Conservation (phyloP, 176 grass and related monocot species). For the Tuctoria greenei region DNA sequence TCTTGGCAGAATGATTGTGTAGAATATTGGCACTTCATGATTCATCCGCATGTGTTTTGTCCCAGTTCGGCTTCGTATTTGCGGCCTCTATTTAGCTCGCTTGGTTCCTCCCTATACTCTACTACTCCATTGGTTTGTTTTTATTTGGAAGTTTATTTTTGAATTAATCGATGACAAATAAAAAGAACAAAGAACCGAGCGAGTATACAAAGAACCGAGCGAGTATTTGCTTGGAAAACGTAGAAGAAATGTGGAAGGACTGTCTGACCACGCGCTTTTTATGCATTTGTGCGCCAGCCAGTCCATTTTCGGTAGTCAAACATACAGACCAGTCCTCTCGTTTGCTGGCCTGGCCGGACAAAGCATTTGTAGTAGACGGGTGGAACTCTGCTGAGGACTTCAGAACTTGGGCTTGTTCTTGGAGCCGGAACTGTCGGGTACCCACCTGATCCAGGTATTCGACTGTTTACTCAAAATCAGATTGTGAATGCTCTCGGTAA, state of each 20-base stretch:
- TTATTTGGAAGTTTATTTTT: no score
- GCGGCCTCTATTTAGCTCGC: background rate
- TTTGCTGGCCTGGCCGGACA: conserved; percentile 19
- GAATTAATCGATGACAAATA: no score
- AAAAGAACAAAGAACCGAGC: no score
- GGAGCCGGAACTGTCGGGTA: background rate
- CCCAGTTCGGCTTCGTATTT: no score
- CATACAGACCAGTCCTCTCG: conserved; percentile 4
- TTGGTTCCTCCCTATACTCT: background rate
- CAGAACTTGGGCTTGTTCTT: background rate
- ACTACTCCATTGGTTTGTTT: no score
- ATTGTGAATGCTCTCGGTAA: background rate
- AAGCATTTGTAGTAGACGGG: conserved; percentile 22
- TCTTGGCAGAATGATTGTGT: background rate
- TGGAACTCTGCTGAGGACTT: background rate
- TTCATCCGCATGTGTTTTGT: no score
- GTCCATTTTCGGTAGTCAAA: conserved; percentile 16
- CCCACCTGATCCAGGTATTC: conserved; percentile 27
- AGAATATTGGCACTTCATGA: no score
- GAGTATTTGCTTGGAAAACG: background rate
- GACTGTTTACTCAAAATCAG: background rate
- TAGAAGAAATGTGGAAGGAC: background rate
- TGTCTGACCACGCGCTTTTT: background rate
- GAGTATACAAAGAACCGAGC: no score
- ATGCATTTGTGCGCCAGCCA: background rate